Evolutionary conservation across 495 filamentous ascomycete genomes (phyloP), one percentile per base, ranked within the genome.

Genomic region (Sabuloglossum arenarium): DNA sequence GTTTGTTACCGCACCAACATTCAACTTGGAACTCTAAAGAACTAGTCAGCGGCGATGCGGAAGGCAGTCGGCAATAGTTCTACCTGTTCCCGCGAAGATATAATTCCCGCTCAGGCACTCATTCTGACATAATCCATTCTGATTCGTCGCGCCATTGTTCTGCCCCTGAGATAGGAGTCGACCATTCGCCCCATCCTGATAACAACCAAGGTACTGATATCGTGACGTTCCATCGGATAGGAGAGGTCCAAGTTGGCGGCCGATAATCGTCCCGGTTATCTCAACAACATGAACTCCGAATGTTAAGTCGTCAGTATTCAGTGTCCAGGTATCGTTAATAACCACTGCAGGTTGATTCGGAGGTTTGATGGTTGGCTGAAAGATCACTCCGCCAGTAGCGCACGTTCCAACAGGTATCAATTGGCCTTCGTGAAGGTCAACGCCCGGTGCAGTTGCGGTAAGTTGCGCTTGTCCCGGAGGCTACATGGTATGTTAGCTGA

Each of bases 281-380:
- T 64, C 53, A 14, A 70, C 61, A 1, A 65, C 60, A 46, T 69
- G 66, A 19, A 68, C 62, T 39, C 65, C 63, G 51, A 69, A 67
- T 16, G 59, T 62, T 1, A 68, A 58, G 55, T 74, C 70, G 58
- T 71, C 64, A 9, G 65, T 65, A 58, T 73, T 73, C 27, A 72
- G 56, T 16, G 65, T 70, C 70, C 70, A 72, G 19, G 60, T 55
- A 32, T 63, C 67, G 30, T 59, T 61, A 47, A 63, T 64, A 2
- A 53, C 19, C 21, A 62, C 24, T 14, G 62, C 43, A 27, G 59
- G 56, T 2, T 58, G 37, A 30, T 70, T 70, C 23, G 60, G 59
- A 14, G 60, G 39, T 53, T 62, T 56, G 37, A 59, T 45, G 6
- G 59, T 54, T 0, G 67, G 65, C 9, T 60, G 59, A 58, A 70